Percentiles rank a stretch among this genome's conserved stretches.
These are phyloP conservation scores for Sporothrix schenckii DNA, from an alignment of 2,329 filamentous ascomycete genomes.

Conservation along the genomic window DNA sequence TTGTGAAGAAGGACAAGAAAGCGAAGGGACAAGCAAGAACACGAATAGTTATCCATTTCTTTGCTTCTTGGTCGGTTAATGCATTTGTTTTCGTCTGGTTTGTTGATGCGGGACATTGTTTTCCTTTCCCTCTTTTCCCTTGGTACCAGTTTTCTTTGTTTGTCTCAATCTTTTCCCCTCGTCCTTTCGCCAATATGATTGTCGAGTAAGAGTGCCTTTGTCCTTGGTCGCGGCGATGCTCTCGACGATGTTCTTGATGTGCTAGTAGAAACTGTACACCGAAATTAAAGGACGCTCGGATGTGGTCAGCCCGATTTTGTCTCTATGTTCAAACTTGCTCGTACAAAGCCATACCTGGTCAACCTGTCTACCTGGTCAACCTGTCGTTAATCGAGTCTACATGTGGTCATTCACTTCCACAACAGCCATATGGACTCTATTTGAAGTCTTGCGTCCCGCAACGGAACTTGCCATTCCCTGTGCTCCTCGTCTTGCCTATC, in stretches of 20 bases:
- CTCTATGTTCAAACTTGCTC: neutral
- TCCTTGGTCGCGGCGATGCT: neutral
- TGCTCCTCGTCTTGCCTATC: neutral
- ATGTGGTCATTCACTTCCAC: neutral
- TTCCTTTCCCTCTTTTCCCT: neutral
- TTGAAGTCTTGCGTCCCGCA: neutral
- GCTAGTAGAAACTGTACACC: neutral
- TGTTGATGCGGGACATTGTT: neutral
- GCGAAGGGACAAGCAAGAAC: neutral
- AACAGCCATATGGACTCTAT: neutral
- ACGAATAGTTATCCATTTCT: neutral
- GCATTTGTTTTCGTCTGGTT: constrained; percentile 20
- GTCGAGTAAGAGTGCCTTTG: too few species aligned
- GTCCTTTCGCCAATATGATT: neutral
- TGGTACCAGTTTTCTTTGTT: neutral
- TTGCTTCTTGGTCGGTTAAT: neutral
- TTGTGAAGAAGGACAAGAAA: neutral
- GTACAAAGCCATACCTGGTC: neutral
- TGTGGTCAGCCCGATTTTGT: constrained; percentile 1
- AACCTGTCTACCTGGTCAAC: too few species aligned
- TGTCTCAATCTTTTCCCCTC: neutral
- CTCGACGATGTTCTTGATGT: neutral
- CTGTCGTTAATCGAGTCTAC: neutral
- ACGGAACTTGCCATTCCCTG: constrained; percentile 11
- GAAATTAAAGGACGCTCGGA: constrained; percentile 20